Percentiles rank a stretch among this genome's conserved stretches.
These are phyloP conservation scores for Myriosclerotinia curreyana DNA, from an alignment of 2,329 filamentous ascomycete genomes.

Conservation along the genomic window DNA sequence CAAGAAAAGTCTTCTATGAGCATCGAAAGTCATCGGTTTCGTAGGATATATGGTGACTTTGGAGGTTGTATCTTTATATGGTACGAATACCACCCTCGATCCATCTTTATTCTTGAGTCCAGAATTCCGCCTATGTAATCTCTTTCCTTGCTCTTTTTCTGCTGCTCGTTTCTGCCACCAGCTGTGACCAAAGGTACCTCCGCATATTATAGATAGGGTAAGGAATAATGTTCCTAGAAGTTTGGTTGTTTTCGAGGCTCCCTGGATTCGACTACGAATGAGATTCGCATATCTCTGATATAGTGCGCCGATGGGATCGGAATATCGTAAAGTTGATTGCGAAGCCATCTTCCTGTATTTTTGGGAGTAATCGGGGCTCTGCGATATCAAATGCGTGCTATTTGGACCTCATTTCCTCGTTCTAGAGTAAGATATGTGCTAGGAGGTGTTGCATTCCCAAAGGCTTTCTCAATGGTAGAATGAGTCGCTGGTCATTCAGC, in stretches of 20 bases:
- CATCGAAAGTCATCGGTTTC: constrained; percentile 92
- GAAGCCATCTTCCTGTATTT: constrained; percentile 63
- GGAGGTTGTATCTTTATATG: constrained; percentile 81
- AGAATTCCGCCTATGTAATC: constrained; percentile 85
- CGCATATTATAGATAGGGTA: constrained; percentile 71
- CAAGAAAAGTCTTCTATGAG: constrained; percentile 87
- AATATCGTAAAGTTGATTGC: constrained; percentile 77
- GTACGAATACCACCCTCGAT: constrained; percentile 90
- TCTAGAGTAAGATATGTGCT: not conserved
- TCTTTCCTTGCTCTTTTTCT: constrained; percentile 78
- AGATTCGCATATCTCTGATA: constrained; percentile 57
- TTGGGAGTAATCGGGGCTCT: not conserved
- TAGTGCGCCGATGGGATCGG: constrained; percentile 65
- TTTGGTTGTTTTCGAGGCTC: constrained; percentile 67
- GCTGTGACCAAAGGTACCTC: constrained; percentile 73
- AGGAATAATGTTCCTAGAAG: constrained; percentile 75
- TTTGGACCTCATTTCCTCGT: constrained; percentile 18
- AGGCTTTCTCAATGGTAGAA: not conserved
- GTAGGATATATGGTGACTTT: constrained; percentile 90
- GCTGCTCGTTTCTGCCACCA: constrained; percentile 71
- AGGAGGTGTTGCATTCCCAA: constrained; percentile 19
- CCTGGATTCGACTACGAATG: constrained; percentile 54
- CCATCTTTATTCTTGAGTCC: constrained; percentile 93
- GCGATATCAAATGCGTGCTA: constrained; percentile 15
- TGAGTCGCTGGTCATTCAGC: constrained; percentile 10